Evolutionary conservation across 2,329 filamentous ascomycete genomes (phyloP).

Genomic region (Exophiala viscosa): DNA sequence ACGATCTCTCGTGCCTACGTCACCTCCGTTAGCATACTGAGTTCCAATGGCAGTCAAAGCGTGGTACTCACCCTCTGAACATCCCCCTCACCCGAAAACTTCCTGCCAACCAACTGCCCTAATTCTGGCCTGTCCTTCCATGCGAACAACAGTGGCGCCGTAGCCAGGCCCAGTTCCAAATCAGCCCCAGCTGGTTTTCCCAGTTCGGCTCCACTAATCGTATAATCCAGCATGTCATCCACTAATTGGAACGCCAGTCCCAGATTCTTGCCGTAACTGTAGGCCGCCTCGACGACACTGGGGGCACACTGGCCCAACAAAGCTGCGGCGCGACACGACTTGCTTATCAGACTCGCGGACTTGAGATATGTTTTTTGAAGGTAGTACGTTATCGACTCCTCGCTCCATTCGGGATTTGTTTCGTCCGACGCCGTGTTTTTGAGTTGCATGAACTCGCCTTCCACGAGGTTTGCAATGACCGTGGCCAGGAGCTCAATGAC

Average conservation of each 20-base stretch:
- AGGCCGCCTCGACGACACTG: constrained; percentile 83
- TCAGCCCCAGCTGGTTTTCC: constrained; percentile 95
- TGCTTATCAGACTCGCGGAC: constrained; percentile 91
- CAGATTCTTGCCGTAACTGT: constrained; percentile 87
- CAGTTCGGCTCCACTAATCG: constrained; percentile 74
- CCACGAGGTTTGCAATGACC: constrained; percentile 94
- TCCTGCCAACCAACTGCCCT: constrained; percentile 83
- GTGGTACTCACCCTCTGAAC: constrained; percentile 66
- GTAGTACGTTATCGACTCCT: constrained; percentile 88
- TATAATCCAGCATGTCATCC: constrained; percentile 97
- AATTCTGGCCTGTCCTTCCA: constrained; percentile 87
- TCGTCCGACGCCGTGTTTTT: constrained; percentile 94
- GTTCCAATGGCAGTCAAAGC: not conserved
- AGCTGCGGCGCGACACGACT: constrained; percentile 87
- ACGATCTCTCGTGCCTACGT: constrained; percentile 80
- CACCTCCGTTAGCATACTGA: not conserved
- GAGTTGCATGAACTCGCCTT: constrained; percentile 99
- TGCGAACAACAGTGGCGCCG: constrained; percentile 88
- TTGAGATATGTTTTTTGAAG: constrained; percentile 98
- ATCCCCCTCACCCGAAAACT: constrained; percentile 80
- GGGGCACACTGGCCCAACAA: constrained; percentile 73
- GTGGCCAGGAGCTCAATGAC: constrained; percentile 92
- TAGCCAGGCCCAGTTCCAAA: constrained; percentile 86
- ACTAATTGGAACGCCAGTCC: constrained; percentile 95
- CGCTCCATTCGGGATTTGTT: constrained; percentile 75